A percentile compares a stretch with the other conserved stretches of the same genome.
Conservation (phyloP, 2,329 filamentous ascomycete genomes). For the Neofusicoccum cordaticola region DNA sequence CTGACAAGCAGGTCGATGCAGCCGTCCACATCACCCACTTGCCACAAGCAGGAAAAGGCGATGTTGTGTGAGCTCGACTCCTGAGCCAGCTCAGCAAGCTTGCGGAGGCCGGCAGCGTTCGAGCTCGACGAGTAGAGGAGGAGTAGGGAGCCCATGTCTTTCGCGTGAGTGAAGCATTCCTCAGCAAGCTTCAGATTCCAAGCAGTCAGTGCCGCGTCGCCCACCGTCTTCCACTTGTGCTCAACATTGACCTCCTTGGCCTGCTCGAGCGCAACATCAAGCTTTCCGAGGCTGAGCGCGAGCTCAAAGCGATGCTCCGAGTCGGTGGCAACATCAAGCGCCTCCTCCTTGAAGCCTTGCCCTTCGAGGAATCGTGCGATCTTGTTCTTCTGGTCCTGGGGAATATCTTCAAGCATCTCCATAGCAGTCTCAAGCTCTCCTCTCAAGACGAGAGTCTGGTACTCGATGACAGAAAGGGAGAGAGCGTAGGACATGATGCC, state of each 20-base stretch:
- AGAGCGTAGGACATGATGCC: constrained; percentile 85
- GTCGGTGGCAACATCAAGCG: constrained; percentile 90
- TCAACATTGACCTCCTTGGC: constrained; percentile 81
- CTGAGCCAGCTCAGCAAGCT: constrained; percentile 71
- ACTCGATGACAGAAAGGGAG: constrained; percentile 90
- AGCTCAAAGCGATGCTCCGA: constrained; percentile 96
- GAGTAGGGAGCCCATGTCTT: constrained; percentile 84
- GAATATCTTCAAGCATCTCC: constrained; percentile 79
- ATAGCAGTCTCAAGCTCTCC: constrained; percentile 89
- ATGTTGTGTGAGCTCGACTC: constrained; percentile 83
- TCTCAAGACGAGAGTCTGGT: constrained; percentile 91
- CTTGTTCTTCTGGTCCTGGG: constrained; percentile 94
- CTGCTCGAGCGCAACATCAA: constrained; percentile 81
- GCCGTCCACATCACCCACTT: constrained; percentile 75
- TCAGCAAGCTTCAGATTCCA: constrained; percentile 89
- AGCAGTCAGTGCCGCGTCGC: constrained; percentile 78
- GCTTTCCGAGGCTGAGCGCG: constrained; percentile 75
- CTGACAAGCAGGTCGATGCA: constrained; percentile 77
- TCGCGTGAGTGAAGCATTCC: constrained; percentile 88
- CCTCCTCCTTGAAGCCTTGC: constrained; percentile 94
- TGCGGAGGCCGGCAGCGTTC: constrained; percentile 69
- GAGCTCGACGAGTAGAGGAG: constrained; percentile 85
- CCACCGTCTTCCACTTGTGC: constrained; percentile 98
- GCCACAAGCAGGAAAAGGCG: constrained; percentile 87
- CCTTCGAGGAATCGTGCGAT: constrained; percentile 96